Percentiles rank a stretch among this genome's conserved stretches.
phyloP scores from a whole-genome alignment of 2,329 filamentous ascomycete species.

The Colletotrichum spinosum region DNA sequence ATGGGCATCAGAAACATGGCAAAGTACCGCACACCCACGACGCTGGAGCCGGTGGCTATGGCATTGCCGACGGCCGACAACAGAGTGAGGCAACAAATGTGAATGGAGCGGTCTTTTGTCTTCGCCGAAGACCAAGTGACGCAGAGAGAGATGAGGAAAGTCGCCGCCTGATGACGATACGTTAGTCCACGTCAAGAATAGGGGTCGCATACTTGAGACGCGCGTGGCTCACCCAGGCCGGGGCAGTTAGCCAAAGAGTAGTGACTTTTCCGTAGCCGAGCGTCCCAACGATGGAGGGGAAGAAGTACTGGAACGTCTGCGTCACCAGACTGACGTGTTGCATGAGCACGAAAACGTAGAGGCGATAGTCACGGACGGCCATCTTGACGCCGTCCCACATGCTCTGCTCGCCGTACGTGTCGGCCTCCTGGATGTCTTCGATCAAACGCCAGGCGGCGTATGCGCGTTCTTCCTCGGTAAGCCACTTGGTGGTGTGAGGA shows the following conservation, averaged over 20 bases:
- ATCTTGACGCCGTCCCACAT: conserved; percentile 59
- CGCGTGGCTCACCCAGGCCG: conserved; percentile 60
- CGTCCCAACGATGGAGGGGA: conserved; percentile 72
- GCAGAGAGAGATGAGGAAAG: conserved; percentile 63
- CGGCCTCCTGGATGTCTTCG: conserved; percentile 59
- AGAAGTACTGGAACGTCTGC: conserved; percentile 74
- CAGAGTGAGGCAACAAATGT: conserved; percentile 65
- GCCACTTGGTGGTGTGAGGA: conserved; percentile 64
- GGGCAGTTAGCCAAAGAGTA: conserved; percentile 68
- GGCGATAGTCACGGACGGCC: conserved; percentile 59
- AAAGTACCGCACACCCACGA: conserved; percentile 66
- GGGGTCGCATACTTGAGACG: not conserved
- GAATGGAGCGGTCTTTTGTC: conserved; percentile 66
- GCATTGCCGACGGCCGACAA: conserved; percentile 65
- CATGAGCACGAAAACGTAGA: conserved; percentile 66
- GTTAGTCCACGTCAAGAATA: no score
- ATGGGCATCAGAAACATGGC: conserved; percentile 73
- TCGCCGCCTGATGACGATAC: conserved; percentile 52
- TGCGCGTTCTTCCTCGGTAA: conserved; percentile 61
- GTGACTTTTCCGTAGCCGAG: conserved; percentile 66
- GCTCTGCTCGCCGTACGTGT: conserved; percentile 51
- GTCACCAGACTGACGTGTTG: conserved; percentile 64
- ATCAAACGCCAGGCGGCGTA: conserved; percentile 65
- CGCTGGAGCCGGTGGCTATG: conserved; percentile 64
- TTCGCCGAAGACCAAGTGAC: conserved; percentile 67